A percentile compares a stretch with the other conserved stretches of the same genome.
Conservation (phyloP, 2,329 filamentous ascomycete species). For the Metarhizium guizhouense region DNA sequence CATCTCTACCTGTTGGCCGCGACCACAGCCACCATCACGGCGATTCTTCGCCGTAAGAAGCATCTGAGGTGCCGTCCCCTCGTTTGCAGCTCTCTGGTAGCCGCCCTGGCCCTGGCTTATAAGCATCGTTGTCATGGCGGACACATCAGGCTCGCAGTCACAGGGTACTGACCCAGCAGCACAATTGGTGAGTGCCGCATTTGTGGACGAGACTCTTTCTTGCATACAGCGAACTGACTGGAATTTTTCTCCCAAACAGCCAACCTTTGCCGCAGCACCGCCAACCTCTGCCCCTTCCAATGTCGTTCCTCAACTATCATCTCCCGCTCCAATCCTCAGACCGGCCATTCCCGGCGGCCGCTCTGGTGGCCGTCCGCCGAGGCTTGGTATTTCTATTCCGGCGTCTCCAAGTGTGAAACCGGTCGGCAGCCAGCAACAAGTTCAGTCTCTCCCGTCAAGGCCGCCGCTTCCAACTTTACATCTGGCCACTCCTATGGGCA, state of each 20-base stretch:
- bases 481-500: conserved; percentile 82
- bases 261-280: conserved; percentile 13
- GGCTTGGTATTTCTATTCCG: conserved; percentile 83
- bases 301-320: conserved; percentile 54
- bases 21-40: background rate
- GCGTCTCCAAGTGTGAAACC: conserved; percentile 76
- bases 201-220: background rate
- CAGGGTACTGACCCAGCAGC: conserved; percentile 11
- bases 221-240: background rate
- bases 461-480: conserved; percentile 69
- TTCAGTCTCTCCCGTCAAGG: conserved; percentile 24
- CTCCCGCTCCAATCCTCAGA: conserved; percentile 71
- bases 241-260: conserved; percentile 6
- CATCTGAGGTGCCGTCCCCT: conserved; percentile 2
- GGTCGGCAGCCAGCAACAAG: conserved; percentile 43
- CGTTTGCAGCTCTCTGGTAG: conserved; percentile 2
- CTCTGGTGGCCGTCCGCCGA: conserved; percentile 58
- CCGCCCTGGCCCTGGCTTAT: conserved; percentile 8
- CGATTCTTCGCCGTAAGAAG: background rate
- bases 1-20: background rate
- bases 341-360: conserved; percentile 69
- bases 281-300: conserved; percentile 24
- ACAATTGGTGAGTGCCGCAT: conserved; percentile 11
- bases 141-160: conserved; percentile 14
- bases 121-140: conserved; percentile 15